These are phyloP conservation scores for Sugiyamaella xylanicola DNA, from an alignment of 1,139 yeast species.

Conservation along the genomic window DNA sequence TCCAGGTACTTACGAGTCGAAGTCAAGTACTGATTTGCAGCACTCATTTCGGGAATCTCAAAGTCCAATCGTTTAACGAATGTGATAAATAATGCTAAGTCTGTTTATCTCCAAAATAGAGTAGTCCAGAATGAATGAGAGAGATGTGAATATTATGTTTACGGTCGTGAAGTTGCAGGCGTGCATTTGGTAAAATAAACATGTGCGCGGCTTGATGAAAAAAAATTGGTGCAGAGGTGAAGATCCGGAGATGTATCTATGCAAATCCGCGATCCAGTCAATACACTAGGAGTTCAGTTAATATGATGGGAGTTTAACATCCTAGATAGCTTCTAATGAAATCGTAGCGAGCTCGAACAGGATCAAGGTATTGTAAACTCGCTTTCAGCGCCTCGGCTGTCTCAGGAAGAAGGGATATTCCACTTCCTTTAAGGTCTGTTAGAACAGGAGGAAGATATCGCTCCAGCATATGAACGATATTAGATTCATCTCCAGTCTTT, in stretches of 20 bases:
- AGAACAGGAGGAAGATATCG: slow-evolving; percentile 32
- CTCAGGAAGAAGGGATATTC: slow-evolving; percentile 7
- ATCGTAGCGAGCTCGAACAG: slow-evolving; percentile 29
- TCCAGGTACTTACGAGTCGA: slow-evolving; percentile 27
- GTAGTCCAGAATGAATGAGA: no score
- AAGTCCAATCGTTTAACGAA: not conserved
- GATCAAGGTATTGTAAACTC: slow-evolving; percentile 34
- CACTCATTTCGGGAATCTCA: slow-evolving; percentile 10
- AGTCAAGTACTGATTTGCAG: slow-evolving; percentile 7
- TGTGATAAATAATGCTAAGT: not conserved
- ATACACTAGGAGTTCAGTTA: no score
- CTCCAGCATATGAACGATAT: slow-evolving; percentile 33
- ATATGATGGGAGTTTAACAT: not conserved
- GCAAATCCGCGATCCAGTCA: no score
- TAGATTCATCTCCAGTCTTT: slow-evolving; percentile 35
- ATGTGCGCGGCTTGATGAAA: not conserved
- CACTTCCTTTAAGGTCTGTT: slow-evolving; percentile 6
- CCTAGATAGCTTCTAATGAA: slow-evolving; percentile 1
- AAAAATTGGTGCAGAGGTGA: no score
- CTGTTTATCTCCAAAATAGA: not conserved
- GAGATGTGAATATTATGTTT: no score
- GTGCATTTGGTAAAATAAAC: no score
- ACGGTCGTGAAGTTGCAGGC: no score
- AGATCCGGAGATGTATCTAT: no score
- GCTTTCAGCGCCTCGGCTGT: slow-evolving; percentile 3